Base-by-base conservation (phyloP, 805 yeast genomes). In the Saitoella complicata region DNA sequence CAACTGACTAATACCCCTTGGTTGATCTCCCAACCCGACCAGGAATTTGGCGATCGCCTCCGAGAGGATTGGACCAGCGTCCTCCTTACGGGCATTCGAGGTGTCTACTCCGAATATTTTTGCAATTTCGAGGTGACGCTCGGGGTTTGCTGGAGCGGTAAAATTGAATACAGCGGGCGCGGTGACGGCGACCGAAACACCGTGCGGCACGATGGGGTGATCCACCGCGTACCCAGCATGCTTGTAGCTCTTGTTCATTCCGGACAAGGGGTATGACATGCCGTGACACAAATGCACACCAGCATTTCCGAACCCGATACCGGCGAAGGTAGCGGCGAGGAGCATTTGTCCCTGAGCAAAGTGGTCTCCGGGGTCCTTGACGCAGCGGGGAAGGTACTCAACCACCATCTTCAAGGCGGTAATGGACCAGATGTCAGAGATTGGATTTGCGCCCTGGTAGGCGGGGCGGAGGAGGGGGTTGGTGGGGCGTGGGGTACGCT, bases 251-350 rank as follows among this genome's bases (percentile, higher is more conserved):
- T 53, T 57, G 51, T 63, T 63, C 55, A 63, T 64, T 9, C 64
- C 58, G 4, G 64, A 58, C 31, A 63, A 51, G 12, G 67, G 66
- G 44, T 63, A 63, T 42, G 70, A 61, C 43, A 68, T 53, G 48
- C 71, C 65, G 52, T 61, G 62, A 58, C 70, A 60, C 46, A 67
- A 52, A 56, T 67, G 65, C 46, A 67, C 65, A 43, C 71, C 65
- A 21, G 71, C 70, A 43, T 66, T 66, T 38, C 69, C 69, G 51
- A 67, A 67, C 29, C 71, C 70, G 45, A 67, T 61, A 12, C 70
- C 71, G 5, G 70, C 71, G 32, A 66, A 57, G 29, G 69, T 66
- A 30, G 70, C 69, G 4, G 69, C 71, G 31, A 66, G 56, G 37
- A 68, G 57, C 62, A 65, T 64, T 46, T 67, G 58, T 45, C 63